phyloP scores from a whole-genome alignment of 305 asterid species.

The Solanum aculeatissimum region DNA sequence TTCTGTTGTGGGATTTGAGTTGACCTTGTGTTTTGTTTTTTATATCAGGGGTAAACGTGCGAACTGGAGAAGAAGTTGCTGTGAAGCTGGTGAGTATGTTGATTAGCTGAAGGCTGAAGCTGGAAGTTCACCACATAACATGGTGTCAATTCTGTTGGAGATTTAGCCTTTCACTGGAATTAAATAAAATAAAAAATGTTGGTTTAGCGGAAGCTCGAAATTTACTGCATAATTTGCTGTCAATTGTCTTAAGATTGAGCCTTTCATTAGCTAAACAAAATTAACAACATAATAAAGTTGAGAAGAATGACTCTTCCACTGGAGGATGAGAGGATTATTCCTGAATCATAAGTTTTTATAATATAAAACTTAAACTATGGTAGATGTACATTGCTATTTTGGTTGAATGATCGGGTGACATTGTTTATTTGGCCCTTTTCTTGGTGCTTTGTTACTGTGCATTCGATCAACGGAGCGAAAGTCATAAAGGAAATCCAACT shows the following conservation, averaged over 20 bases:
- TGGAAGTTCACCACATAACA: background rate
- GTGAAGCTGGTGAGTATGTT: slow-evolving; percentile 60
- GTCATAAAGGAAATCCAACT: too few relatives aligned
- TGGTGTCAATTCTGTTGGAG: background rate
- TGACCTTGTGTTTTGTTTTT: background rate
- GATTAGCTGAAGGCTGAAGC: background rate
- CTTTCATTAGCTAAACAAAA: background rate
- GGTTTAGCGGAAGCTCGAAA: background rate
- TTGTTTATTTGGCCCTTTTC: background rate
- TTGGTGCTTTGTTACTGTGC: background rate
- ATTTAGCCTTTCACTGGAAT: background rate
- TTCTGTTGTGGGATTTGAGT: background rate
- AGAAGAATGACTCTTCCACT: background rate
- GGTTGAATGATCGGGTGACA: background rate
- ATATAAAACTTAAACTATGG: background rate
- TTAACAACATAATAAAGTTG: background rate
- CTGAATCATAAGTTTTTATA: background rate
- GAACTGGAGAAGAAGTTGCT: slow-evolving; percentile 77
- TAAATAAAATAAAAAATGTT: background rate
- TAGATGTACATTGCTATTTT: background rate
- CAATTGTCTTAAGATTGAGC: background rate
- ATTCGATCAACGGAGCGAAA: background rate
- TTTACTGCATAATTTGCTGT: background rate
- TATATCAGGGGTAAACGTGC: slow-evolving; percentile 52
- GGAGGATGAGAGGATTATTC: background rate